These are phyloP conservation scores for Moniliophthora roreri DNA, from an alignment of 1,284 basidiomycete genomes.

Conservation along the genomic window DNA sequence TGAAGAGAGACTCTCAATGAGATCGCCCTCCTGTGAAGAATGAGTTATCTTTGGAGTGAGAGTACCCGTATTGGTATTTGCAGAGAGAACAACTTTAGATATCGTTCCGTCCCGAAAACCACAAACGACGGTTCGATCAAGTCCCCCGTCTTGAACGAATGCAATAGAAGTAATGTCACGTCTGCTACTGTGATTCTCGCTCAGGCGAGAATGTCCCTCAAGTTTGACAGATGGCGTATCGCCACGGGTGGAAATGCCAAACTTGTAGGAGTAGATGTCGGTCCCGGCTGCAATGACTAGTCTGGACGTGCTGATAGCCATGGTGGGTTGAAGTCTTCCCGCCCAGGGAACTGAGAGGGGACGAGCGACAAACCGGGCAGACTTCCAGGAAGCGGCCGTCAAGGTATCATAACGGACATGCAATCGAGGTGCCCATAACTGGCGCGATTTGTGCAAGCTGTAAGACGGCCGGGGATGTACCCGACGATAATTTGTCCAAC, in stretches of 20 bases:
- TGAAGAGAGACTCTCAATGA: conserved; percentile 55
- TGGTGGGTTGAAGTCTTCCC: conserved; percentile 53
- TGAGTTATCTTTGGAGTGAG: conserved; percentile 17
- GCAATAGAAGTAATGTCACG: conserved; percentile 52
- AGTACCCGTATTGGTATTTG: conserved; percentile 20
- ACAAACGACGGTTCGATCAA: conserved; percentile 51
- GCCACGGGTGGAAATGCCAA: conserved; percentile 33
- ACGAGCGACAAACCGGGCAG: conserved; percentile 55
- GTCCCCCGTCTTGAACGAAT: conserved; percentile 48
- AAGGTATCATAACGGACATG: conserved; percentile 54
- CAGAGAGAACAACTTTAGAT: conserved; percentile 42
- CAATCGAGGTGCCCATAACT: conserved; percentile 43
- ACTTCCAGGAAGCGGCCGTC: conserved; percentile 56
- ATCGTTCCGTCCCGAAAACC: conserved; percentile 63
- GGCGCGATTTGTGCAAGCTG: conserved; percentile 47
- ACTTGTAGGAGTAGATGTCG: conserved; percentile 57
- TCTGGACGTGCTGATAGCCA: conserved; percentile 58
- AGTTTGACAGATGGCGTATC: conserved; percentile 43
- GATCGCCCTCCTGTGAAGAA: conserved; percentile 36
- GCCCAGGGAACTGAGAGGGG: conserved; percentile 67
- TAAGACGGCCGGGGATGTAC: conserved; percentile 50
- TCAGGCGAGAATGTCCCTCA: conserved; percentile 50
- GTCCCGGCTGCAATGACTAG: conserved; percentile 65
- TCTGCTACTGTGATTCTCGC: conserved; percentile 31
- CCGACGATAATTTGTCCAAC: conserved; percentile 56